A percentile compares a stretch with the other conserved stretches of the same genome.
These are phyloP conservation scores for Eryngium alpinum DNA, from an alignment of 140 eudicot species.

Conservation along the genomic window DNA sequence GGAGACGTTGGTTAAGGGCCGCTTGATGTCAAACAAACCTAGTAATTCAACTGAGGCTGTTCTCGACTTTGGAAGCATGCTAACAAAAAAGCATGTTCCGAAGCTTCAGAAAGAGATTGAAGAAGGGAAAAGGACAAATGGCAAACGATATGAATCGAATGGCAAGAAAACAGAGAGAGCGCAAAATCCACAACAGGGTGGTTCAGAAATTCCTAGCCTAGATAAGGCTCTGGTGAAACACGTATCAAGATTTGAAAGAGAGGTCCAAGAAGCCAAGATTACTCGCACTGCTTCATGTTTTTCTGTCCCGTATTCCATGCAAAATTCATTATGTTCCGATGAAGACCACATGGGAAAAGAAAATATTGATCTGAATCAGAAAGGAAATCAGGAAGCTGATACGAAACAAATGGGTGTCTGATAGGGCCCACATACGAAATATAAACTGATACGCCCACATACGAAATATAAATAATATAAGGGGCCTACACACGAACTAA, in stretches of 20 bases:
- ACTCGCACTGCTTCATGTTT: not conserved
- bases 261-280: conserved; percentile 63
- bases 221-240: conserved; percentile 61
- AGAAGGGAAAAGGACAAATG: conserved; percentile 42
- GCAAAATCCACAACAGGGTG: conserved; percentile 29
- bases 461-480: no score
- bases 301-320: not conserved
- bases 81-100: conserved; percentile 50
- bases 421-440: no score
- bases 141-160: conserved; percentile 28
- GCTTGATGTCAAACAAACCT: conserved; percentile 13
- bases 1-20: conserved; percentile 14
- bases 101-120: conserved; percentile 69
- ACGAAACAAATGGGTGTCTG: conserved; percentile 19
- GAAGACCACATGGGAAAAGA: conserved; percentile 42
- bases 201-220: conserved; percentile 46
- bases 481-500: no score
- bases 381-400: conserved; percentile 13
- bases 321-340: not conserved
- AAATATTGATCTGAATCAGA: conserved; percentile 48
- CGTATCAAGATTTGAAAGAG: conserved; percentile 63
- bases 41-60: conserved; percentile 20
- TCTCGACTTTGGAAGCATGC: conserved; percentile 57
- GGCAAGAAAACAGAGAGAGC: conserved; percentile 28
- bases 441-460: no score